Evolutionary conservation across 352 stramenopile species (phyloP).

Genomic region (Phytopythium ostracodes): DNA sequence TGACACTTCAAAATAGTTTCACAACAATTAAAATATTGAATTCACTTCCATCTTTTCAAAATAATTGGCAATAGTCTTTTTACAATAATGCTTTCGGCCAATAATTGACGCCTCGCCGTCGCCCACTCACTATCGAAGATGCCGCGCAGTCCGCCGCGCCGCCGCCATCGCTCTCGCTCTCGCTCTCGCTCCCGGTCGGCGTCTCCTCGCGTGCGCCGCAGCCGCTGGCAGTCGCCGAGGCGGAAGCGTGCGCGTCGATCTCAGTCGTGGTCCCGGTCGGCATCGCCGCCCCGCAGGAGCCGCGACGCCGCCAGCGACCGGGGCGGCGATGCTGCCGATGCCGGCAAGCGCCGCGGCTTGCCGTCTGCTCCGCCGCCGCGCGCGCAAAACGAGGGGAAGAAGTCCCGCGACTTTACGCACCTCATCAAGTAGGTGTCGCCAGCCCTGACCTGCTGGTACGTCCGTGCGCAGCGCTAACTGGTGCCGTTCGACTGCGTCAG

Average conservation of each 20-base stretch:
- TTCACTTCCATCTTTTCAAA: too few species aligned
- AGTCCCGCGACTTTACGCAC: conserved; percentile 48
- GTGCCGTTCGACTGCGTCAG: conserved; percentile 14
- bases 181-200: conserved; percentile 6
- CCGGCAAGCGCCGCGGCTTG: not conserved
- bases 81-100: too few species aligned
- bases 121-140: not conserved
- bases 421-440: conserved; percentile 35
- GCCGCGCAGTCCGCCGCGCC: conserved; percentile 3
- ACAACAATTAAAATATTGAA: too few species aligned
- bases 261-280: conserved; percentile 11
- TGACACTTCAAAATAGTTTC: too few species aligned
- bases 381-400: conserved; percentile 28
- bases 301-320: not conserved
- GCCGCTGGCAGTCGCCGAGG: conserved; percentile 12
- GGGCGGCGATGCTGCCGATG: not conserved
- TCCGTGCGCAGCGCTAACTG: not conserved
- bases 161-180: conserved; percentile 6
- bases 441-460: conserved; percentile 7
- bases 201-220: conserved; percentile 5
- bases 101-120: too few species aligned
- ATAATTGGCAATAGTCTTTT: too few species aligned
- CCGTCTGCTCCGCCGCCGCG: conserved; percentile 11
- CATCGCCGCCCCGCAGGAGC: conserved; percentile 14
- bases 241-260: not conserved